Evolutionary conservation across 1,284 basidiomycete species (phyloP).

Genomic region (Grifola frondosa): DNA sequence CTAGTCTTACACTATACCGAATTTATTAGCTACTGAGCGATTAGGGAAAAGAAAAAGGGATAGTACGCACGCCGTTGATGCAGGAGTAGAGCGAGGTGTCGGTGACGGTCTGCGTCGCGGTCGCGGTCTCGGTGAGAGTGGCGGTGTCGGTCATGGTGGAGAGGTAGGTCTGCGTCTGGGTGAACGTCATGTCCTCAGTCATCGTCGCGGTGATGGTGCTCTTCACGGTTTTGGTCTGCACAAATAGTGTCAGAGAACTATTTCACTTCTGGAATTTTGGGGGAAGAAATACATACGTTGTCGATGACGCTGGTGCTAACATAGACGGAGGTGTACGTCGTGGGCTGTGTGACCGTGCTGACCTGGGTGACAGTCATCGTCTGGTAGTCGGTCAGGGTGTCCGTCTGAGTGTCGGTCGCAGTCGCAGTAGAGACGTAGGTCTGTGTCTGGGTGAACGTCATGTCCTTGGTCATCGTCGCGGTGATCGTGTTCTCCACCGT

Average conservation of each 20-base stretch:
- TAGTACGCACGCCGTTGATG: slow-evolving; percentile 43
- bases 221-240: slow-evolving; percentile 53
- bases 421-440: slow-evolving; percentile 22
- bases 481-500: slow-evolving; percentile 32
- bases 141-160: slow-evolving; percentile 34
- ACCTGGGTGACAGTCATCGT: slow-evolving; percentile 20
- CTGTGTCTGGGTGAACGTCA: slow-evolving; percentile 25
- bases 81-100: slow-evolving; percentile 54
- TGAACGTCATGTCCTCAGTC: slow-evolving; percentile 45
- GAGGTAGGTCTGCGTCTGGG: slow-evolving; percentile 44
- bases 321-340: slow-evolving; percentile 51
- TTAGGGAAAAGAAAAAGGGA: neutral
- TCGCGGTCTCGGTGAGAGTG: slow-evolving; percentile 26
- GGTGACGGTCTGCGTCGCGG: slow-evolving; percentile 45
- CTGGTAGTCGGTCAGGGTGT: slow-evolving; percentile 35
- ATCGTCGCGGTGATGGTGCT: slow-evolving; percentile 52
- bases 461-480: slow-evolving; percentile 30
- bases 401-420: slow-evolving; percentile 33
- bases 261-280: no score
- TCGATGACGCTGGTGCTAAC: slow-evolving; percentile 56
- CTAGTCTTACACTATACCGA: slow-evolving; percentile 52
- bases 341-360: slow-evolving; percentile 28
- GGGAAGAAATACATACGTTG: slow-evolving; percentile 35
- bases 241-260: neutral
- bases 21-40: neutral